Conservation (phyloP, 208 protist genomes). For the Trypanosoma cruzi region DNA sequence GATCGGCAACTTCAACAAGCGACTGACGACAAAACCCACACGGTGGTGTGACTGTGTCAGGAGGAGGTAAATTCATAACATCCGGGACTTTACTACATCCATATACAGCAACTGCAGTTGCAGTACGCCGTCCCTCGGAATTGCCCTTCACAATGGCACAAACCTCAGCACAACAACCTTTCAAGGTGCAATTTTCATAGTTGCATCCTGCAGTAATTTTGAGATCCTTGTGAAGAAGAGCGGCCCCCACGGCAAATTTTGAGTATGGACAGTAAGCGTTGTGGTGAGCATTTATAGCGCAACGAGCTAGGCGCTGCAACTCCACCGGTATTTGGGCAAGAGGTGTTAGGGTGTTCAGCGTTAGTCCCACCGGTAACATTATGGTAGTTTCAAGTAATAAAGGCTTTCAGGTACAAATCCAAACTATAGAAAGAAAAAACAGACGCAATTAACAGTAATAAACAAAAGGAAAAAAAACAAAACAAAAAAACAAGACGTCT, state of each 20-base stretch:
- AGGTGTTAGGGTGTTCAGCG: conserved; percentile 41
- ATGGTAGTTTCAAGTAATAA: background rate
- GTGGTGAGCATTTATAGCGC: conserved; percentile 54
- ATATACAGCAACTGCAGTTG: conserved; percentile 81
- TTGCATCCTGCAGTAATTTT: conserved; percentile 76
- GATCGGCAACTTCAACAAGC: conserved; percentile 79
- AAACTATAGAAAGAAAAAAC: conserved; percentile 5
- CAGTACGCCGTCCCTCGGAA: conserved; percentile 60
- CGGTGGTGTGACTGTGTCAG: conserved; percentile 59
- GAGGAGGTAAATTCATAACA: conserved; percentile 21
- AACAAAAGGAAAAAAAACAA: conserved; percentile 9
- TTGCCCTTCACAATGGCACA: conserved; percentile 87
- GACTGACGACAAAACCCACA: conserved; percentile 87
- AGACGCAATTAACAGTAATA: background rate
- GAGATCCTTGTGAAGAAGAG: conserved; percentile 69
- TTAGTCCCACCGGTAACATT: background rate
- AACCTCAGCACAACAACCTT: conserved; percentile 82
- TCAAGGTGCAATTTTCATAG: conserved; percentile 85
- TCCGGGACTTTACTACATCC: conserved; percentile 34
- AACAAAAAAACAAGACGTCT: conserved; percentile 9
- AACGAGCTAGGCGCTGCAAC: conserved; percentile 39
- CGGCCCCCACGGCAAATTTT: conserved; percentile 80
- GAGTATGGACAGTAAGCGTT: conserved; percentile 79
- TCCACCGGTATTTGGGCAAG: conserved; percentile 41
- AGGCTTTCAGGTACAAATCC: background rate